phyloP scores from a whole-genome alignment of 352 stramenopile genomes.

The Phytophthora sansomeana region DNA sequence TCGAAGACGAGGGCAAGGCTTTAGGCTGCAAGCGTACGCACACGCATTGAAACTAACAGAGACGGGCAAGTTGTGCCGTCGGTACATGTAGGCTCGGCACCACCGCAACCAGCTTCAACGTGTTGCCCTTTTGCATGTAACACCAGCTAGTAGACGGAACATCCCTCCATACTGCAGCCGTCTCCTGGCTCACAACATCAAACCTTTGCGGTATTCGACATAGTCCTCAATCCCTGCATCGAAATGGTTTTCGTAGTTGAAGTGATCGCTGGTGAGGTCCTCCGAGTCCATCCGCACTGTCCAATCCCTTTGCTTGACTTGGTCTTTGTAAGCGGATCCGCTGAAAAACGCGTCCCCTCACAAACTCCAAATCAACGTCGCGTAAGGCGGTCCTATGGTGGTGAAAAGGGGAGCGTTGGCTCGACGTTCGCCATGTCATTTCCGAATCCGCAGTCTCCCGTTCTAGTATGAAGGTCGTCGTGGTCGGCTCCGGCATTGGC shows the following conservation, averaged over 20 bases:
- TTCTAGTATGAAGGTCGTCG: conserved; percentile 80
- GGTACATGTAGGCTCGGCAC: conserved; percentile 16
- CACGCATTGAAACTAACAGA: neutral
- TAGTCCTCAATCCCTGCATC: neutral
- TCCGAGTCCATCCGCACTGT: conserved; percentile 19
- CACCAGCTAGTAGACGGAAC: neutral
- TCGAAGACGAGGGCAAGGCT: neutral
- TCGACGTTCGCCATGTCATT: conserved; percentile 32
- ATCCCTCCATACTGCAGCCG: neutral
- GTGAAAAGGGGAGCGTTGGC: conserved; percentile 24
- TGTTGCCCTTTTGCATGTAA: conserved; percentile 14
- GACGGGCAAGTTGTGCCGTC: conserved; percentile 3
- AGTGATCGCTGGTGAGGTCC: conserved; percentile 4
- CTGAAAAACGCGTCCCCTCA: conserved; percentile 7
- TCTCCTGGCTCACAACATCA: neutral
- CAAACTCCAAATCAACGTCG: conserved; percentile 26
- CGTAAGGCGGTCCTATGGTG: conserved; percentile 30
- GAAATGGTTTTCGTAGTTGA: conserved; percentile 17
- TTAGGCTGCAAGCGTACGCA: conserved; percentile 30
- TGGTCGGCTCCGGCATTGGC: conserved; percentile 86
- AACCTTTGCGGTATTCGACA: neutral
- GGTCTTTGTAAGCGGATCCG: conserved; percentile 47
- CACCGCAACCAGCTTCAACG: conserved; percentile 35
- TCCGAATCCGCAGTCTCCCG: conserved; percentile 12
- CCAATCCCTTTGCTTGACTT: conserved; percentile 32